Conservation (phyloP, 805 yeast genomes). For the Hanseniaspora singularis region DNA sequence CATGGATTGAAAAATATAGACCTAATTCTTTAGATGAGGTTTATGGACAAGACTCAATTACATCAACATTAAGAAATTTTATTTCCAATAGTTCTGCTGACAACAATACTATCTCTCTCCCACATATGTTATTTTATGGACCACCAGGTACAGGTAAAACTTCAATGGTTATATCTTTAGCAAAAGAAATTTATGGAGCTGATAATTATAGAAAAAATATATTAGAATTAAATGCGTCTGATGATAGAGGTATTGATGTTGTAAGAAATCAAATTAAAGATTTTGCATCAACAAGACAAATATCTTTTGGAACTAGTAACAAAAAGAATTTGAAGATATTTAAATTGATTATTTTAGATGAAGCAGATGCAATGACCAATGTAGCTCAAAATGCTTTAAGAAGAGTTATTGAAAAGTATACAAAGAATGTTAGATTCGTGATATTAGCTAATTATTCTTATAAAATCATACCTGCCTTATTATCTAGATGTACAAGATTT, state of each 20-base stretch:
- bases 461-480: constrained; percentile 84
- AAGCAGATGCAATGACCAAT: constrained; percentile 89
- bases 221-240: constrained; percentile 87
- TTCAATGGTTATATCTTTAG: constrained; percentile 75
- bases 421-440: constrained; percentile 90
- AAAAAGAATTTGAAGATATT: constrained; percentile 45
- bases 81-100: constrained; percentile 48
- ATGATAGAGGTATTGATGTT: constrained; percentile 94
- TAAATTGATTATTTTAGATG: constrained; percentile 85
- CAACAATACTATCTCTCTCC: constrained; percentile 38
- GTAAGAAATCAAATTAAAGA: constrained; percentile 96
- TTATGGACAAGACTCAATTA: constrained; percentile 80
- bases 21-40: constrained; percentile 77
- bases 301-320: constrained; percentile 35
- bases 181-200: constrained; percentile 70
- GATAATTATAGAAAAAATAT: constrained; percentile 75
- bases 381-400: constrained; percentile 76
- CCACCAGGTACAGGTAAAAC: constrained; percentile 95
- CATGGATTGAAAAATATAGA: constrained; percentile 93
- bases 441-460: constrained; percentile 92
- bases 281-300: constrained; percentile 91
- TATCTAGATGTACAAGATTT: constrained; percentile 91
- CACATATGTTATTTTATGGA: constrained; percentile 87
- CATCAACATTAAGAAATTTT: constrained; percentile 72
- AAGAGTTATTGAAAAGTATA: constrained; percentile 75